Conservation (phyloP, 441 rosid genomes). For the Mallotus repandus region DNA sequence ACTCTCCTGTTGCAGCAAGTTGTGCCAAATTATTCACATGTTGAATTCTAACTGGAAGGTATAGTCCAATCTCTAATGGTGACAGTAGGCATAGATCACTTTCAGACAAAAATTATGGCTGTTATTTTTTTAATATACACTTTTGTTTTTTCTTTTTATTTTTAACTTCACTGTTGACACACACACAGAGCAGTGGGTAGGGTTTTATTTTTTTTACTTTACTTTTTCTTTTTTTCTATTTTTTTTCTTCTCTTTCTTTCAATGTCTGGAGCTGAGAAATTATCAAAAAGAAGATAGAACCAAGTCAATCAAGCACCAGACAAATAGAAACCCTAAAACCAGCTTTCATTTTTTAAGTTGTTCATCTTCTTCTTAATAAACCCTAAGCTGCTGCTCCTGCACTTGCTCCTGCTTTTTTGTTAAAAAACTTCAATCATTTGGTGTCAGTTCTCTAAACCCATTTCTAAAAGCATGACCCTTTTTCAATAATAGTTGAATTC, state of each 20-base stretch:
- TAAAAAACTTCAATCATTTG: conserved; percentile 32
- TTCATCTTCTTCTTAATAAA: conserved; percentile 15
- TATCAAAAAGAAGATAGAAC: conserved; percentile 38
- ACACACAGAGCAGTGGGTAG: conserved; percentile 45
- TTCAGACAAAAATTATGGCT: conserved; percentile 12
- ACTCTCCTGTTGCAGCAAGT: neutral
- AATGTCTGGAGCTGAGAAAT: conserved; percentile 26
- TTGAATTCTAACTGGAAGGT: neutral
- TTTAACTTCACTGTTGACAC: conserved; percentile 29
- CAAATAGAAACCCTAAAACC: conserved; percentile 32
- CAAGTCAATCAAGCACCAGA: conserved; percentile 37
- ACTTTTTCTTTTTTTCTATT: conserved; percentile 29
- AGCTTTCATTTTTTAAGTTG: conserved; percentile 22
- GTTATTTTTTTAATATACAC: neutral
- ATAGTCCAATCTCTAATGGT: neutral
- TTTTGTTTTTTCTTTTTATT: conserved; percentile 9
- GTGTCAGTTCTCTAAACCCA: conserved; percentile 24
- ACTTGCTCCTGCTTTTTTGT: neutral
- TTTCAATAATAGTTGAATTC: conserved; percentile 39
- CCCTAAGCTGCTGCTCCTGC: conserved; percentile 25
- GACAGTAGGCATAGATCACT: neutral
- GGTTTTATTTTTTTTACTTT: conserved; percentile 39
- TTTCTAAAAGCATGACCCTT: conserved; percentile 26
- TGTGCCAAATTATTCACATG: neutral
- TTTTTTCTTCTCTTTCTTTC: conserved; percentile 27